A percentile compares a stretch with the other conserved stretches of the same genome.
phyloP scores from a whole-genome alignment of 371 early-diverging fungal species.

The Conidiobolus incongruus region DNA sequence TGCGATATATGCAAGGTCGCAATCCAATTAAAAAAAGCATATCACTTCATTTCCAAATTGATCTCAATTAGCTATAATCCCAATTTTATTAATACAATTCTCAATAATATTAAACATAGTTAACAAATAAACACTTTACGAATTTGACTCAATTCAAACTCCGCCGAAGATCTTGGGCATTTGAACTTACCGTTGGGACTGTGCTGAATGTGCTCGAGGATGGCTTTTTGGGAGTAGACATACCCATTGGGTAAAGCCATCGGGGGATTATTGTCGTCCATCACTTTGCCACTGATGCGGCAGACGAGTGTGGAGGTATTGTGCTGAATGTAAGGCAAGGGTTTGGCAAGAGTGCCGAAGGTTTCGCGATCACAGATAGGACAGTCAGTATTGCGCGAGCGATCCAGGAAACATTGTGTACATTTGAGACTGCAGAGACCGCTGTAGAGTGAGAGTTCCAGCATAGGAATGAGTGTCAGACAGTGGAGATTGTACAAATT shows the following conservation, averaged over 20 bases:
- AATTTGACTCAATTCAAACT: no score
- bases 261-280: slow-evolving; percentile 88
- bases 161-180: no score
- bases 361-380: slow-evolving; percentile 77
- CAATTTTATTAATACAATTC: no score
- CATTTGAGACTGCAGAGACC: slow-evolving; percentile 87
- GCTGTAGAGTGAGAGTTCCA: slow-evolving; percentile 72
- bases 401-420: slow-evolving; percentile 16
- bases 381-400: slow-evolving; percentile 28
- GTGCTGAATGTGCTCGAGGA: no score
- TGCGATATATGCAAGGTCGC: no score
- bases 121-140: no score
- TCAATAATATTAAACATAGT: no score
- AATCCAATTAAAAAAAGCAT: no score
- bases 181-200: no score
- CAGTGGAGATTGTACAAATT: slow-evolving; percentile 67
- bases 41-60: no score
- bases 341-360: slow-evolving; percentile 54
- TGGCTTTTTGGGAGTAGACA: no score
- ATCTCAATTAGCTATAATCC: no score
- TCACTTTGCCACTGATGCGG: slow-evolving; percentile 60
- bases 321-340: slow-evolving; percentile 75
- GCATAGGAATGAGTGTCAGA: slow-evolving; percentile 56
- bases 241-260: slow-evolving; percentile 88
- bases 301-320: slow-evolving; percentile 84